Conservation (phyloP, 2,329 filamentous ascomycete genomes). For the Paracorniculantispora psalliotae region DNA sequence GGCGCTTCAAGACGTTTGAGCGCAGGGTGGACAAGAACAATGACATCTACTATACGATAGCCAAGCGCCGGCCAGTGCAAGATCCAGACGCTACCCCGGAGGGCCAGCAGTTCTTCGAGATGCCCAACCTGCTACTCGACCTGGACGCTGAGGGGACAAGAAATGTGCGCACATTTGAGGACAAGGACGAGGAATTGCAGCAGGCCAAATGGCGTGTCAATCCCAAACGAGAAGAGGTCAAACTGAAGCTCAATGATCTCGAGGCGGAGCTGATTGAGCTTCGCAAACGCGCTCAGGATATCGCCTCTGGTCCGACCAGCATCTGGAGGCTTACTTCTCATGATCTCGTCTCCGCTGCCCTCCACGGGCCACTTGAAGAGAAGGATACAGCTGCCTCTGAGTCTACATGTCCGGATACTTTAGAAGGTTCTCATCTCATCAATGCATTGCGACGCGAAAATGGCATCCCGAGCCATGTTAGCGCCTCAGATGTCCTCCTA, state of each 20-base stretch:
- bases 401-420: neutral
- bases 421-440: constrained; percentile 14
- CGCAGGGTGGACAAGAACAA: constrained; percentile 18
- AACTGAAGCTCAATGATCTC: constrained; percentile 26
- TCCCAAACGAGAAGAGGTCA: constrained; percentile 21
- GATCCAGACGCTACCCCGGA: neutral
- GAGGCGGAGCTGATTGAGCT: constrained; percentile 24
- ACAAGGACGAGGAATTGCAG: constrained; percentile 31
- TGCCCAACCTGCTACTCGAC: constrained; percentile 43
- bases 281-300: constrained; percentile 22
- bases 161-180: constrained; percentile 37
- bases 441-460: constrained; percentile 23
- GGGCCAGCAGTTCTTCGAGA: constrained; percentile 31
- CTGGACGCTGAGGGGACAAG: constrained; percentile 45
- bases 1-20: constrained; percentile 13
- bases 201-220: constrained; percentile 25
- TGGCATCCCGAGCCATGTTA: constrained; percentile 26
- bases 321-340: constrained; percentile 37
- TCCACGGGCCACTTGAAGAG: constrained; percentile 22
- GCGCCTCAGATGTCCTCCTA: constrained; percentile 26
- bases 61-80: constrained; percentile 16
- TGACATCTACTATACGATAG: constrained; percentile 24
- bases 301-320: constrained; percentile 21
- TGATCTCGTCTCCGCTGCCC: constrained; percentile 39
- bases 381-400: neutral